These are phyloP conservation scores for Dinochytrium kinnereticum DNA, from an alignment of 371 early-diverging fungal genomes.

Conservation along the genomic window DNA sequence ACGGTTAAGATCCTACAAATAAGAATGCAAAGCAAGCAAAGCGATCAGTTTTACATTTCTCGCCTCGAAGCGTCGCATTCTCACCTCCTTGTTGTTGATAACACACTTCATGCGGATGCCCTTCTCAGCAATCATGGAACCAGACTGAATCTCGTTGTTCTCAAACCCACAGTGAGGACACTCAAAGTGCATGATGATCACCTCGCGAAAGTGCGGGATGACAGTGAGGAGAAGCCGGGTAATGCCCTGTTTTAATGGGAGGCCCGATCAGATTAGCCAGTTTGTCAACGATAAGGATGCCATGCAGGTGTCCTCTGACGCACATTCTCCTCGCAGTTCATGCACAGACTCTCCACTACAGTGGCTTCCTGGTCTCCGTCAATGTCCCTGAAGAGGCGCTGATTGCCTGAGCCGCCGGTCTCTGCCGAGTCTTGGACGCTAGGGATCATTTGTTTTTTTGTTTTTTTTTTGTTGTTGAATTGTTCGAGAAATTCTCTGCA, in stretches of 20 bases:
- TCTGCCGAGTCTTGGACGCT: background rate
- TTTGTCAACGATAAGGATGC: background rate
- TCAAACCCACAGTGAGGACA: slow-evolving; percentile 89
- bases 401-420: background rate
- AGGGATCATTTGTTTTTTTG: background rate
- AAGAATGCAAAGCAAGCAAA: background rate
- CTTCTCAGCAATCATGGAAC: slow-evolving; percentile 77
- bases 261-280: background rate
- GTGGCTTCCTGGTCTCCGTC: slow-evolving; percentile 50
- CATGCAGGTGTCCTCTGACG: slow-evolving; percentile 10
- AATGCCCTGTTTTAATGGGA: slow-evolving; percentile 65
- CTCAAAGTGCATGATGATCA: slow-evolving; percentile 92
- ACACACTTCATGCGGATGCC: slow-evolving; percentile 74
- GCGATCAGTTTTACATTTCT: background rate
- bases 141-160: slow-evolving; percentile 92
- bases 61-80: background rate
- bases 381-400: slow-evolving; percentile 37
- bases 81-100: slow-evolving; percentile 57
- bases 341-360: slow-evolving; percentile 90
- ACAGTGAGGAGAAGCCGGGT: slow-evolving; percentile 87
- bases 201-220: slow-evolving; percentile 92
- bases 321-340: slow-evolving; percentile 88
- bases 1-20: slow-evolving; percentile 76
- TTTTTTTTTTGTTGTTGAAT: background rate
- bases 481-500: background rate